phyloP scores from a whole-genome alignment of 2,329 filamentous ascomycete species.

The Fusarium xylarioides region DNA sequence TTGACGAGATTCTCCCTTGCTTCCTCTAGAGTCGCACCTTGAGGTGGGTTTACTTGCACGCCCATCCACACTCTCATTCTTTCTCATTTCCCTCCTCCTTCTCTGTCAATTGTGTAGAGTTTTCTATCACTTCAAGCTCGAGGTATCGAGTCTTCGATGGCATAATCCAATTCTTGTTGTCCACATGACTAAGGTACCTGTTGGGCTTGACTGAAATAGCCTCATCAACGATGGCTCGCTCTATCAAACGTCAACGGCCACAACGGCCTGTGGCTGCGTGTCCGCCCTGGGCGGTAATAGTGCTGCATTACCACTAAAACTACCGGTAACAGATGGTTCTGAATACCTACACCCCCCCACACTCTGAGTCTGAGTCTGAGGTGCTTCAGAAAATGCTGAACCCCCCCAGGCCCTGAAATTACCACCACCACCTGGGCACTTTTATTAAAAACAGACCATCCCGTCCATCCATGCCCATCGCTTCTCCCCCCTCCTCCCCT shows the following conservation, averaged over 20 bases:
- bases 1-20: slow-evolving; percentile 22
- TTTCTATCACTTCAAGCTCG: background rate
- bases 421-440: slow-evolving; percentile 37
- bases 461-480: slow-evolving; percentile 40
- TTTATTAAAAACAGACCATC: slow-evolving; percentile 46
- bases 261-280: slow-evolving; percentile 22
- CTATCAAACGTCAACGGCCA: slow-evolving; percentile 4
- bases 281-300: slow-evolving; percentile 13
- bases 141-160: background rate
- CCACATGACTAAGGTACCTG: background rate
- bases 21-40: slow-evolving; percentile 29
- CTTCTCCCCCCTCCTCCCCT: slow-evolving; percentile 41
- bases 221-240: background rate
- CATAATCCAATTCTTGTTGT: background rate
- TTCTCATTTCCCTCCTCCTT: slow-evolving; percentile 10
- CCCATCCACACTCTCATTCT: slow-evolving; percentile 21
- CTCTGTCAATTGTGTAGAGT: background rate
- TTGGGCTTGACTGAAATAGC: background rate
- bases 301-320: slow-evolving; percentile 21
- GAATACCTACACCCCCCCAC: slow-evolving; percentile 17
- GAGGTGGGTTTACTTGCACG: slow-evolving; percentile 15
- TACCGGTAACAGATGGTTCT: slow-evolving; percentile 10
- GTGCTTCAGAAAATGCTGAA: slow-evolving; percentile 16
- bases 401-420: slow-evolving; percentile 39
- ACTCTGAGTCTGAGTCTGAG: background rate